phyloP scores from a whole-genome alignment of 345 rosid species.

The Citrus mangshanensis region DNA sequence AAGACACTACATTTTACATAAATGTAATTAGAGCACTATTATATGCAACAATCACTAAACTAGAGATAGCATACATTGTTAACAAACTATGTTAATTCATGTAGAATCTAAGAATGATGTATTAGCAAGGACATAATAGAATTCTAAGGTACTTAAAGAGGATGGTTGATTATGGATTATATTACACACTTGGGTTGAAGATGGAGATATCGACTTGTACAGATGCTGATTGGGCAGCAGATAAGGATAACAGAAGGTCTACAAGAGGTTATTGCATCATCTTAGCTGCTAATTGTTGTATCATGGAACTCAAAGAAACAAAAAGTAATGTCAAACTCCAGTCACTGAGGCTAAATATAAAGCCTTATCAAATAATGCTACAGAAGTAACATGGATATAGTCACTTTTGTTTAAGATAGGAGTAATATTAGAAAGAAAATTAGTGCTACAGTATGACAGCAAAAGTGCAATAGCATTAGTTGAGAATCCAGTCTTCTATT shows the following conservation, averaged over 20 bases:
- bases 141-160: too few relatives aligned
- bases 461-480: too few relatives aligned
- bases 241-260: background rate
- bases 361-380: background rate
- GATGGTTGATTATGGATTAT: too few relatives aligned
- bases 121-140: background rate
- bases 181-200: too few relatives aligned
- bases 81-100: background rate
- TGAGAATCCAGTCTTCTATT: background rate
- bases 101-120: too few relatives aligned
- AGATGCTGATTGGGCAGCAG: background rate
- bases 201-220: background rate
- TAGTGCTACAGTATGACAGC: accelerated
- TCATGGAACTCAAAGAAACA: background rate
- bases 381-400: background rate
- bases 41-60: background rate
- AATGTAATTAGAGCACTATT: background rate
- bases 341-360: background rate
- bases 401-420: background rate
- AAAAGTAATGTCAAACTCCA: background rate
- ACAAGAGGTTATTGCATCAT: background rate
- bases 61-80: too few relatives aligned
- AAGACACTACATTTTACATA: background rate
- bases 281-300: background rate
- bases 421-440: too few relatives aligned